phyloP scores from a whole-genome alignment of 495 filamentous ascomycete species.

The Penicillium pancosmium region DNA sequence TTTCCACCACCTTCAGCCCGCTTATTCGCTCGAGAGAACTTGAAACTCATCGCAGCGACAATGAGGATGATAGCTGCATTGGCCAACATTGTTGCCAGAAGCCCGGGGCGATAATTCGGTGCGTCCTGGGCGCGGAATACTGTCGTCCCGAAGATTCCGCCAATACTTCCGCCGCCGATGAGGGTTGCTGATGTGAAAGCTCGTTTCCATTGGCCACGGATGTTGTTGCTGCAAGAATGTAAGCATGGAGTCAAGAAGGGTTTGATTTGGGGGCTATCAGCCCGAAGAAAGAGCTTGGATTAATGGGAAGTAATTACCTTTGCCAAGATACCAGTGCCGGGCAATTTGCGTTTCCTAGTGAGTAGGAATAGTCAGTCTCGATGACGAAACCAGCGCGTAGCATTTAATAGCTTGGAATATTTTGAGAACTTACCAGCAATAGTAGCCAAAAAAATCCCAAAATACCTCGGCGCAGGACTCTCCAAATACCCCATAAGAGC shows the following conservation, averaged over 20 bases:
- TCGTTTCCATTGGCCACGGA: constrained; percentile 63
- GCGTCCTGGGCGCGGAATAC: constrained; percentile 55
- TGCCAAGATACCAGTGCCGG: constrained; percentile 19
- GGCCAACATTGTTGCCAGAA: constrained; percentile 39
- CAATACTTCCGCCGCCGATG: constrained; percentile 49
- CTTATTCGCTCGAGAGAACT: constrained; percentile 49
- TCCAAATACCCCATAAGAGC: neutral
- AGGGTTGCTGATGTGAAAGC: constrained; percentile 53
- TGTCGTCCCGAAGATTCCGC: constrained; percentile 55
- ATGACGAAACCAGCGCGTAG: no score
- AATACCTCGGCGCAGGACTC: neutral
- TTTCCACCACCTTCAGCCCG: constrained; percentile 41
- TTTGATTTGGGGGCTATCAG: neutral
- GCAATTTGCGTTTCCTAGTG: constrained; percentile 14
- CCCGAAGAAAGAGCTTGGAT: neutral
- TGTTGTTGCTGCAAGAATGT: constrained; percentile 55
- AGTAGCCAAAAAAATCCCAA: neutral
- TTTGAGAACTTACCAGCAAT: neutral
- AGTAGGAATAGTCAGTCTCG: no score
- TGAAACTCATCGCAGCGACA: constrained; percentile 20
- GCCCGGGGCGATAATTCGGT: constrained; percentile 51
- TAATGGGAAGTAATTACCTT: constrained; percentile 15
- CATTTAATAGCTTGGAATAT: no score
- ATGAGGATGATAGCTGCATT: constrained; percentile 39
- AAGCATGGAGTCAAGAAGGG: neutral